These are phyloP conservation scores for Prunus armeniaca DNA, from an alignment of 306 rosid species.

Conservation along the genomic window DNA sequence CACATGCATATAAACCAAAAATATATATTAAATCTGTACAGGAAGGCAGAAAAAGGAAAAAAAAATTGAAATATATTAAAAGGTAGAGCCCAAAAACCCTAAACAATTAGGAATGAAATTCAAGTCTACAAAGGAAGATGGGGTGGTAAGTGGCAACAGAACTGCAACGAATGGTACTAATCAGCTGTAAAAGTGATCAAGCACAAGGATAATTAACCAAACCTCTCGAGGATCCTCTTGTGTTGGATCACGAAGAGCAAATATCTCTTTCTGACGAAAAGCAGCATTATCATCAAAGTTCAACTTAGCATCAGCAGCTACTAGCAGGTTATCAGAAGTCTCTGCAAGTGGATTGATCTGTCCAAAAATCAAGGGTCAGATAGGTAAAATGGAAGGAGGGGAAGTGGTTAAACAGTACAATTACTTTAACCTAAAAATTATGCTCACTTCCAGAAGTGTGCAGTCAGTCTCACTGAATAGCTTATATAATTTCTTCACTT, in stretches of 20 bases:
- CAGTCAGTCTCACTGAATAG: slow-evolving; percentile 80
- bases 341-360: slow-evolving; percentile 97
- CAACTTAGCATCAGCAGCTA: slow-evolving; percentile 99
- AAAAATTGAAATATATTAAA: not conserved
- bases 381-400: slow-evolving; percentile 4
- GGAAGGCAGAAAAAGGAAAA: too few relatives aligned
- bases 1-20: not conserved
- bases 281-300: slow-evolving; percentile 99
- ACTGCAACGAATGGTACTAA: not conserved
- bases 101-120: too few relatives aligned
- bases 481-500: slow-evolving; percentile 94
- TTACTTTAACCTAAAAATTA: not conserved
- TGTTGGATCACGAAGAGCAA: slow-evolving; percentile 87
- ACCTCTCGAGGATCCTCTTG: slow-evolving; percentile 99
- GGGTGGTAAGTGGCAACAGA: not conserved
- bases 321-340: slow-evolving; percentile 90
- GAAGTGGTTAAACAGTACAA: not conserved
- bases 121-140: not conserved
- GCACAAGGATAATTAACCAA: not conserved
- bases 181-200: not conserved
- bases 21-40: not conserved
- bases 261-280: slow-evolving; percentile 81
- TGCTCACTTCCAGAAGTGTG: slow-evolving; percentile 95
- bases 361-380: slow-evolving; percentile 21
- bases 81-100: too few relatives aligned